Conservation (phyloP, 371 early-diverging fungal species). For the Apophysomyces ossiformis region DNA sequence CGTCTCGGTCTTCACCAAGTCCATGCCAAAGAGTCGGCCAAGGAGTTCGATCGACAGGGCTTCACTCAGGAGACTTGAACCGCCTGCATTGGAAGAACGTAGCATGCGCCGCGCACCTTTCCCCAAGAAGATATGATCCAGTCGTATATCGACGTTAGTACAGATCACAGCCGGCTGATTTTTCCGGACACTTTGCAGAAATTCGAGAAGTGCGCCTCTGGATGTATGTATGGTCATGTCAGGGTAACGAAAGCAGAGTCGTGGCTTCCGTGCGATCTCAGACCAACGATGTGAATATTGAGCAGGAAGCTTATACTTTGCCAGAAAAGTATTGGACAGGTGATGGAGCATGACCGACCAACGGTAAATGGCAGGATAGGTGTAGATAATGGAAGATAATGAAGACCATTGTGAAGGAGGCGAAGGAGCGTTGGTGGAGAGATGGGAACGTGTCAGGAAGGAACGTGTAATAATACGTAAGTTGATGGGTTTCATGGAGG, state of each 20-base stretch:
- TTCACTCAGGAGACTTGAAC: constrained; percentile 54
- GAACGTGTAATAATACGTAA: background rate
- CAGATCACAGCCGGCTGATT: constrained; percentile 18
- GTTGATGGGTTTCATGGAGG: background rate
- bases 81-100: constrained; percentile 58
- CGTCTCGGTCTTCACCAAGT: constrained; percentile 58
- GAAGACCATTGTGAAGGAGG: background rate
- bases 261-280: background rate
- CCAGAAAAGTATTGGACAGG: background rate
- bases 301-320: background rate
- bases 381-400: background rate
- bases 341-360: constrained; percentile 7
- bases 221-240: constrained; percentile 38
- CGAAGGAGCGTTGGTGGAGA: background rate
- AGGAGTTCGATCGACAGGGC: constrained; percentile 59
- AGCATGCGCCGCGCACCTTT: constrained; percentile 33
- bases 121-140: constrained; percentile 2
- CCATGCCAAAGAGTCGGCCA: constrained; percentile 49
- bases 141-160: constrained; percentile 27
- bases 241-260: constrained; percentile 25
- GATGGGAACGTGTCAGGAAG: background rate
- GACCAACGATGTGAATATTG: background rate
- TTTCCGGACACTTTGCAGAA: constrained; percentile 14
- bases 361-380: background rate
- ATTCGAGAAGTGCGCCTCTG: constrained; percentile 18